Evolutionary conservation across 805 yeast species (phyloP).

Genomic region (Kuraishia ogatae): DNA sequence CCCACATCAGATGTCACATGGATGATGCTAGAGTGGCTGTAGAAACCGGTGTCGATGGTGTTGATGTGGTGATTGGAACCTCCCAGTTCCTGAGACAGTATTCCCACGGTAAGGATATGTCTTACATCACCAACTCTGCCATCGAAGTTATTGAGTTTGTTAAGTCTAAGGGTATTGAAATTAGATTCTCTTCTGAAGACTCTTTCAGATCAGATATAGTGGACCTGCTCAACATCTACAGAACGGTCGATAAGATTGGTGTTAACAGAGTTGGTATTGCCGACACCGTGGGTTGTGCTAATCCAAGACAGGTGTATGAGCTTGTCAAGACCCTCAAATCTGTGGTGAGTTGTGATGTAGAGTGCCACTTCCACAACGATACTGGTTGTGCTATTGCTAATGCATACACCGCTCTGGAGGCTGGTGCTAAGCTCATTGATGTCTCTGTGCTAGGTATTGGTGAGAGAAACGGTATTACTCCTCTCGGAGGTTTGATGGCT

Average conservation of each 20-base stretch:
- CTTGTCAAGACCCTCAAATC: constrained; percentile 87
- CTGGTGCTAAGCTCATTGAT: constrained; percentile 92
- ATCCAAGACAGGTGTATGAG: constrained; percentile 98
- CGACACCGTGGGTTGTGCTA: constrained; percentile 98
- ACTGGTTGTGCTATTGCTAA: constrained; percentile 99
- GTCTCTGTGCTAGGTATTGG: constrained; percentile 96
- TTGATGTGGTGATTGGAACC: constrained; percentile 96
- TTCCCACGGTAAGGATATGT: constrained; percentile 98
- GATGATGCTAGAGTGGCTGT: constrained; percentile 97
- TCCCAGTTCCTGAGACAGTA: constrained; percentile 90
- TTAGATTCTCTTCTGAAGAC: constrained; percentile 94
- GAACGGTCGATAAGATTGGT: constrained; percentile 94
- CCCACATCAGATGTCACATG: constrained; percentile 98
- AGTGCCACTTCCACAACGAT: constrained; percentile 98
- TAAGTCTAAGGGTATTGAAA: constrained; percentile 93
- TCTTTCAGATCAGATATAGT: constrained; percentile 96
- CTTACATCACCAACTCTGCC: constrained; percentile 91
- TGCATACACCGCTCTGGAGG: constrained; percentile 97
- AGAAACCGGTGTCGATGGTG: constrained; percentile 98
- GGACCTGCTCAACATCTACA: constrained; percentile 88
- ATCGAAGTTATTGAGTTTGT: constrained; percentile 96
- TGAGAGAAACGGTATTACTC: constrained; percentile 97
- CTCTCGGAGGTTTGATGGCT: constrained; percentile 97
- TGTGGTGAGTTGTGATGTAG: constrained; percentile 94
- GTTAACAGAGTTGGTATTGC: constrained; percentile 99